Evolutionary conservation across 805 yeast species (phyloP), one percentile per base, ranked within the genome.

Genomic region (Spathaspora arborariae): DNA sequence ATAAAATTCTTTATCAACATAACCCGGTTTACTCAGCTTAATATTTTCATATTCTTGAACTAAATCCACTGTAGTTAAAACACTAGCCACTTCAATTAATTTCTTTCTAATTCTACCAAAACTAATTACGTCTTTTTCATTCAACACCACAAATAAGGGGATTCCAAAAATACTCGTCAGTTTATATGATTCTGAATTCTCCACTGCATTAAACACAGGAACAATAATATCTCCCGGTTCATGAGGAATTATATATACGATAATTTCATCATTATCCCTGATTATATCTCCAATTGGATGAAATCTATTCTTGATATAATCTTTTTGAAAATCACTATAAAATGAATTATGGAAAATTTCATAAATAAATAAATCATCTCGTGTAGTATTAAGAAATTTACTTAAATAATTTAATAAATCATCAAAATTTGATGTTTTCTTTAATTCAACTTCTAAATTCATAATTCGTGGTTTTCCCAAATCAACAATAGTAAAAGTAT

Each of bases 251-350:
- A 65, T 70, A 59, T 89, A 88, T 52, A 89, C 81, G 45, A 83
- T 74, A 34, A 88, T 71, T 11, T 75, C 75, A 56, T 90, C 97
- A 26, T 73, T 66, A 6, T 73, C 74, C 1, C 78, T 68, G 16
- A 90, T 85, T 40, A 85, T 62, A 49, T 85, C 94, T 24, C 82
- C 73, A 11, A 86, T 68, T 1, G 94, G 89, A 30, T 84, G 62
- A 54, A 79, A 86, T 20, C 63, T 65, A 48, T 84, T 75, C 39
- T 72, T 65, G n/a, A 67, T 65, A 37, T 75, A 82, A n/a, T 79
- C 63, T 13, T 71, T 67, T 51, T 84, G 89, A 63, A 82, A 84
- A 59, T 85, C 81, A 45, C 75, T 80, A 69, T 82, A 88, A 48
- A 91, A 78, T 52, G 80, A 84, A 49, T 78, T 73, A 48, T 79